These are phyloP conservation scores for Rosa persica DNA, from an alignment of 306 rosid genomes.

Conservation along the genomic window DNA sequence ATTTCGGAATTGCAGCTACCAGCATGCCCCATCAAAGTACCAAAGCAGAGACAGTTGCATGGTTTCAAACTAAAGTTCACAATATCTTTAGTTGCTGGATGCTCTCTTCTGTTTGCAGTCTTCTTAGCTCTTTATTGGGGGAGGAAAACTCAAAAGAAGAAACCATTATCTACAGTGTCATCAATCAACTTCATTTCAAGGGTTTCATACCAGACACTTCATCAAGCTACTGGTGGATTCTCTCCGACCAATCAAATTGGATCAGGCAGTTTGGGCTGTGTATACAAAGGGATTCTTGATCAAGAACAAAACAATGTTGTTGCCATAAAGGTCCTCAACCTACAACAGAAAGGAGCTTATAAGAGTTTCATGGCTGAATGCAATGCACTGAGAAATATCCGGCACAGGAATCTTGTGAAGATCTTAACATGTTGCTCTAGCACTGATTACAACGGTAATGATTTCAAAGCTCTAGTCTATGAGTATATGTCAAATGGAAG, in stretches of 20 bases:
- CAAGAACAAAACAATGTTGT: not conserved
- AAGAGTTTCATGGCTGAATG: slow-evolving; percentile 45
- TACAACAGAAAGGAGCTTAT: slow-evolving; percentile 35
- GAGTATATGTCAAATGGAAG: slow-evolving; percentile 43
- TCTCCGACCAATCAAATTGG: slow-evolving; percentile 35
- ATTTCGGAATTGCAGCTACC: not conserved
- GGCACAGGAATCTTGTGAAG: slow-evolving; percentile 52
- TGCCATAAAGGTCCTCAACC: slow-evolving; percentile 47
- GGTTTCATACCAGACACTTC: slow-evolving; percentile 9
- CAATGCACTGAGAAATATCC: slow-evolving; percentile 29
- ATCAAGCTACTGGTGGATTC: slow-evolving; percentile 15
- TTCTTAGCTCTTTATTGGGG: not conserved
- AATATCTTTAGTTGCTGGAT: not conserved
- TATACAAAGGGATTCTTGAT: slow-evolving; percentile 35
- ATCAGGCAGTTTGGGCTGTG: slow-evolving; percentile 35
- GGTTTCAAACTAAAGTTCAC: slow-evolving; percentile 7
- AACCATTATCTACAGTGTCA: not conserved
- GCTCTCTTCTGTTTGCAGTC: not conserved
- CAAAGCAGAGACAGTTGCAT: not conserved
- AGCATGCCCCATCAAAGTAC: not conserved
- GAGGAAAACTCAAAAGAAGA: not conserved
- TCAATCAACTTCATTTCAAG: not conserved
- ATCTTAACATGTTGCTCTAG: slow-evolving; percentile 38
- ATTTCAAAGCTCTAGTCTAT: slow-evolving; percentile 39
- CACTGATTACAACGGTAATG: slow-evolving; percentile 23